Conservation (phyloP, 164 flowering plant species). For the Aristolochia contorta region DNA sequence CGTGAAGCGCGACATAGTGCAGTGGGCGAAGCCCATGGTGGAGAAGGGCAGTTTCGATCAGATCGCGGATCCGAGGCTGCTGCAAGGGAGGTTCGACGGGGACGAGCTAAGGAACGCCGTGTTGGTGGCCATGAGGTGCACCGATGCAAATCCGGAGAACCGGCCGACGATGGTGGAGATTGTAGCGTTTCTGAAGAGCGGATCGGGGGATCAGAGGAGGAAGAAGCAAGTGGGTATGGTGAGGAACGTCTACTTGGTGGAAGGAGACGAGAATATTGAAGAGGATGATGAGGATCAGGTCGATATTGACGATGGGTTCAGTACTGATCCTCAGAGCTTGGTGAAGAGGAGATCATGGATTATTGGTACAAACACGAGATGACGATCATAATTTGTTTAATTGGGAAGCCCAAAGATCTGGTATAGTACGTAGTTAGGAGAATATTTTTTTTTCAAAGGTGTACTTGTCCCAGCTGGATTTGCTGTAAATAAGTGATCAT, state of each 20-base stretch:
- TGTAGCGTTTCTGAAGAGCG: constrained; percentile 39
- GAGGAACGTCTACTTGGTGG: constrained; percentile 4
- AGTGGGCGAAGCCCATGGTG: constrained; percentile 54
- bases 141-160: constrained; percentile 35
- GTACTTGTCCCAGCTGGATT: too few species aligned
- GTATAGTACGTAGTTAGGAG: too few species aligned
- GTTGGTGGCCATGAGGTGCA: constrained; percentile 38
- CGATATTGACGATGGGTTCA: too few species aligned
- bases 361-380: neutral
- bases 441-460: too few species aligned
- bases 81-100: constrained; percentile 34
- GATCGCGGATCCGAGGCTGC: constrained; percentile 52
- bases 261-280: constrained; percentile 1
- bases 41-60: constrained; percentile 35
- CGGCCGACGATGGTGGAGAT: constrained; percentile 58
- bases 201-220: constrained; percentile 21
- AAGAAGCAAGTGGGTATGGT: constrained; percentile 11
- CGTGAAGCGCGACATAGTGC: constrained; percentile 50
- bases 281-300: constrained; percentile 14
- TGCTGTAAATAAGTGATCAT: too few species aligned
- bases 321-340: neutral
- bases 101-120: constrained; percentile 23
- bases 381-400: neutral
- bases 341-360: constrained; percentile 6
- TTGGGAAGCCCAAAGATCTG: too few species aligned